phyloP scores from a whole-genome alignment of 169 alveolate genomes.

The Plasmodium chabaudi region DNA sequence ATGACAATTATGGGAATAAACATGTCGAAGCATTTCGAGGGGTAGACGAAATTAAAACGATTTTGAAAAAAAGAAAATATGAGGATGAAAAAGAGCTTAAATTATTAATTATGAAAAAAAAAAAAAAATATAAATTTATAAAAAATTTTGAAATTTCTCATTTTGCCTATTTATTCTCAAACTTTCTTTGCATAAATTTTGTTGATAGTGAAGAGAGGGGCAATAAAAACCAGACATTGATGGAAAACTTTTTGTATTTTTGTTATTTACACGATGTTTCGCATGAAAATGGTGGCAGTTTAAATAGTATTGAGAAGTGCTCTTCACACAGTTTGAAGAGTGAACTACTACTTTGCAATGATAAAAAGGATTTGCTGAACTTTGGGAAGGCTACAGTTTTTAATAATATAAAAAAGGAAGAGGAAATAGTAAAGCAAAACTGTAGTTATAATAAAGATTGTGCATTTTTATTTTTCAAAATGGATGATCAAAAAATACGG shows the following conservation, averaged over 20 bases:
- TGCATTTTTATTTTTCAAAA: not conserved
- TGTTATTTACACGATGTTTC: not conserved
- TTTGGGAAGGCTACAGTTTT: not conserved
- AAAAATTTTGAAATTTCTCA: conserved; percentile 19
- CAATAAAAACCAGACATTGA: not conserved
- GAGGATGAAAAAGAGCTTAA: conserved; percentile 6
- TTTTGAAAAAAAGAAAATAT: conserved; percentile 22
- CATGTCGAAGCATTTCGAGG: no score
- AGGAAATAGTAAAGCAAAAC: not conserved
- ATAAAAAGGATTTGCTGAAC: not conserved
- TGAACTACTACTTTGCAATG: conserved; percentile 3
- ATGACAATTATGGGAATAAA: not conserved
- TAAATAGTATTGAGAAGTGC: not conserved
- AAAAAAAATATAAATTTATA: conserved; percentile 25
- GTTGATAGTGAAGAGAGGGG: not conserved
- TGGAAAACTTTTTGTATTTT: conserved; percentile 15
- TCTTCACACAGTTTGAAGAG: not conserved
- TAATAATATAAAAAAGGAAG: conserved; percentile 8
- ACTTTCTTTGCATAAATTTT: conserved; percentile 15
- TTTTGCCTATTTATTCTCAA: conserved; percentile 28
- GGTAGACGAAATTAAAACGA: not conserved
- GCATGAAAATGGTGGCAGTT: not conserved
- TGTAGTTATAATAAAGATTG: not conserved
- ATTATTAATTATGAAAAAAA: conserved; percentile 23
- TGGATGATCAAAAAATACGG: not conserved